Evolutionary conservation across 169 alveolate genomes (phyloP), one percentile per base, ranked within the genome.

Genomic region (Plasmodium fragile): DNA sequence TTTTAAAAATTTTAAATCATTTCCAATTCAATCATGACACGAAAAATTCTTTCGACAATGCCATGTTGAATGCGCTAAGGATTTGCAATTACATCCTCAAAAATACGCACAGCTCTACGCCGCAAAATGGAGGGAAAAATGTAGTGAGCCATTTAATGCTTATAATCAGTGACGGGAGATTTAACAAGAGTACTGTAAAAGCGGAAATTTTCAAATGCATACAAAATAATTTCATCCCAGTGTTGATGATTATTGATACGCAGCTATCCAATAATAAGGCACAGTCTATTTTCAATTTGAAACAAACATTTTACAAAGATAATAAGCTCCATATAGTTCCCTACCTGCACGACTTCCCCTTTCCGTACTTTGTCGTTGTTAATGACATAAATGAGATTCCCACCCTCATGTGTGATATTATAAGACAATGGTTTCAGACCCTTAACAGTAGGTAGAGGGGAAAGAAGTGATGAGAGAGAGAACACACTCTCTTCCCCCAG

Each of bases 91-190:
- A 95, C 45, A 82, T 94, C 53, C 93, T 96, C 72, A 93, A 91
- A 80, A 77, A 79, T 53, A 53, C 83, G 6, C 39, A 70, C n/a
- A 79, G 71, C 10, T 25, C 49, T 32, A 94, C 95, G 72, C 78
- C 90, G 18, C 75, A 65, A 30, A 94, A 93, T 83, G 52, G 87
- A 41, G 96, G 93, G 45, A 97, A 95, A 41, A 82, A 82, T 32
- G 94, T 89, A 71, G 69, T 93, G 69, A 96, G 96, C 53, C 97
- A 97, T 93, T 96, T 98, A 78, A 98, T 98, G 72, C 97, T 99
- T 59, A 98, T 99, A 6, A 97, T 99, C 25, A 97, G 99, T 45
- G 99, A 99, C 95, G 99, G 99, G n/a, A 98, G 99, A 95, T 98
- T 99, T 93, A 99, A 99, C 93, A 99, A 99, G 95, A 96, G 97